Percentiles rank a stretch among this genome's conserved stretches.
Evolutionary conservation across 2,329 filamentous ascomycete species (phyloP).

Genomic region (Lecanosticta acicola): DNA sequence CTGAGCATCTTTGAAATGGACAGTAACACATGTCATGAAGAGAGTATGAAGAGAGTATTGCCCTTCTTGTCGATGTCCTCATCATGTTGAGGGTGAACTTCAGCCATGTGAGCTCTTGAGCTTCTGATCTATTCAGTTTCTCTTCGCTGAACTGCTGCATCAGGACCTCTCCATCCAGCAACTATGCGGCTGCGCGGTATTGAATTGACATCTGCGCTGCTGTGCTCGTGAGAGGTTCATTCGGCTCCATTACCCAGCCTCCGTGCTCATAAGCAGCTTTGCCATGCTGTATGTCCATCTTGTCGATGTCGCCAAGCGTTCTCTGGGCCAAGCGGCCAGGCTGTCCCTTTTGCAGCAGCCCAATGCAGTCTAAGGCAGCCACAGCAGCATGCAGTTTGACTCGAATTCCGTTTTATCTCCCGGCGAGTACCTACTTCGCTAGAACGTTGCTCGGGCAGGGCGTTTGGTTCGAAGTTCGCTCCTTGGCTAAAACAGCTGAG

Average conservation of each 20-base stretch:
- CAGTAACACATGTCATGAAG: slow-evolving; percentile 4
- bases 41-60: slow-evolving; percentile 4
- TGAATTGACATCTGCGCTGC: slow-evolving; percentile 12
- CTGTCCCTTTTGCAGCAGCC: slow-evolving; percentile 30
- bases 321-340: slow-evolving; percentile 7
- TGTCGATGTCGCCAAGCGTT: background rate
- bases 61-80: slow-evolving; percentile 2
- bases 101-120: slow-evolving; percentile 3
- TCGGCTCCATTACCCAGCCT: slow-evolving; percentile 3
- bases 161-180: slow-evolving; percentile 6
- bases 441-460: slow-evolving; percentile 26
- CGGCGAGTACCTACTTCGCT: slow-evolving; percentile 35
- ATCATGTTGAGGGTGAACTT: slow-evolving; percentile 7
- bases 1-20: slow-evolving; percentile 4
- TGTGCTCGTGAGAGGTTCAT: slow-evolving; percentile 8
- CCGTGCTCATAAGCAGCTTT: slow-evolving; percentile 8
- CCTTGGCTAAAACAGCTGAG: slow-evolving; percentile 37
- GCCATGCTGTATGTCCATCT: slow-evolving; percentile 2
- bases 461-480: slow-evolving; percentile 26
- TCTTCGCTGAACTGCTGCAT: slow-evolving; percentile 7
- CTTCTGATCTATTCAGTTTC: slow-evolving; percentile 9
- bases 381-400: slow-evolving; percentile 38
- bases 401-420: slow-evolving; percentile 33
- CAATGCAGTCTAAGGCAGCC: slow-evolving; percentile 36
- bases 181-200: slow-evolving; percentile 4